These are phyloP conservation scores for Scolecobasidium constrictum DNA, from an alignment of 2,329 filamentous ascomycete genomes.

Conservation along the genomic window DNA sequence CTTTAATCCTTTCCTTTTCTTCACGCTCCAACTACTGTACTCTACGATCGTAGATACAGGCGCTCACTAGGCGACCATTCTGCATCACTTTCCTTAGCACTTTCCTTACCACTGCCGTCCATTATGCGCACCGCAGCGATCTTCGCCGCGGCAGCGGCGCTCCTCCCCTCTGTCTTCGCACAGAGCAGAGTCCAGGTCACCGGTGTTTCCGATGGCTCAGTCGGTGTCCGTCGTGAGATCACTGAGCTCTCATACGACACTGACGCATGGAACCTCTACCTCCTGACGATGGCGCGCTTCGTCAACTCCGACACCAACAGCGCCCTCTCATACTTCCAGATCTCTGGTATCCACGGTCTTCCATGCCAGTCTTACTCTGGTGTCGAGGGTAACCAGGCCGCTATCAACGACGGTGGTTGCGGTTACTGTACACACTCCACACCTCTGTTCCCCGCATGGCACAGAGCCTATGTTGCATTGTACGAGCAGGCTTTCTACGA, in stretches of 20 bases:
- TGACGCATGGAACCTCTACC: background rate
- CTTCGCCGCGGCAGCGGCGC: background rate
- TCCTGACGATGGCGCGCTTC: background rate
- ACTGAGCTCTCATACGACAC: background rate
- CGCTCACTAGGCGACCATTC: background rate
- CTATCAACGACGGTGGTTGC: background rate
- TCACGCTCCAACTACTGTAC: constrained; percentile 1
- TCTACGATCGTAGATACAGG: background rate
- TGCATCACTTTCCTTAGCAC: background rate
- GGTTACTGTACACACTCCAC: constrained; percentile 74
- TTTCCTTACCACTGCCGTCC: background rate
- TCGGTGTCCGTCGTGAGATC: constrained; percentile 2
- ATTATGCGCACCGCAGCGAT: background rate
- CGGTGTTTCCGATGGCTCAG: background rate
- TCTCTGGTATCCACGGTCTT: constrained; percentile 15
- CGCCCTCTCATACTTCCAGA: constrained; percentile 21
- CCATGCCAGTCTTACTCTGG: background rate
- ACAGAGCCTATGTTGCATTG: constrained; percentile 64
- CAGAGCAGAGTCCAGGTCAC: background rate
- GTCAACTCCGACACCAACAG: constrained; percentile 6
- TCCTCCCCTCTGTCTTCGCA: background rate
- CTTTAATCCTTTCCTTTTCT: too few species aligned
- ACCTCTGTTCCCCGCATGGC: constrained; percentile 73
- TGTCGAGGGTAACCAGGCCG: background rate
- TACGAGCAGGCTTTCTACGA: constrained; percentile 38